phyloP scores from a whole-genome alignment of 1,139 yeast genomes.

The Geotrichum citri-aurantii region DNA sequence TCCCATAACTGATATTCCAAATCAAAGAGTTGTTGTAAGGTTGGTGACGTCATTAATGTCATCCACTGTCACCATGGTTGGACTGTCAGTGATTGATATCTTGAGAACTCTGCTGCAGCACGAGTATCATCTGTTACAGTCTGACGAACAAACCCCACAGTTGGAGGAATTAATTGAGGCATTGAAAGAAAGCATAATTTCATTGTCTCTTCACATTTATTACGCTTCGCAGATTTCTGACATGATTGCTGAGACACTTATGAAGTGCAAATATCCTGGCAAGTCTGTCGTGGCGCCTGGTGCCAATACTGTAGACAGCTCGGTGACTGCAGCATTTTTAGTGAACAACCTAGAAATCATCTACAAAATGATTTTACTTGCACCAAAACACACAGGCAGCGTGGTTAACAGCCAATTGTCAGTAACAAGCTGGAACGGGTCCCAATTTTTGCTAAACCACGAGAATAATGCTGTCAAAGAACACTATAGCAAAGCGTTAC shows the following conservation, averaged over 20 bases:
- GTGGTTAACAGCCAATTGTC: constrained; percentile 13
- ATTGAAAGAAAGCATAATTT: constrained; percentile 45
- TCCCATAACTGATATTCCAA: constrained; percentile 32
- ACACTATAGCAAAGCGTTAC: constrained; percentile 28
- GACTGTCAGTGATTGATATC: constrained; percentile 81
- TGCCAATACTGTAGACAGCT: not conserved
- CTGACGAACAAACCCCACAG: constrained; percentile 7
- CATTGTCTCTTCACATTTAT: constrained; percentile 65
- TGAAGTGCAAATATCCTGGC: constrained; percentile 5
- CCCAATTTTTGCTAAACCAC: constrained; percentile 30
- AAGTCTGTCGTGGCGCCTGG: not conserved
- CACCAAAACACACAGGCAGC: not conserved
- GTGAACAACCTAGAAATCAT: constrained; percentile 8
- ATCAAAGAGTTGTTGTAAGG: constrained; percentile 48
- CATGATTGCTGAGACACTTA: constrained; percentile 49
- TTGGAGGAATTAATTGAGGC: constrained; percentile 22
- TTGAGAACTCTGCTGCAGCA: constrained; percentile 63
- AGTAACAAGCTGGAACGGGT: constrained; percentile 33
- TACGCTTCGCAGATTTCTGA: constrained; percentile 79
- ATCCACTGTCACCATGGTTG: constrained; percentile 78
- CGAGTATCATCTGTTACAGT: constrained; percentile 33
- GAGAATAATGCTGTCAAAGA: constrained; percentile 26
- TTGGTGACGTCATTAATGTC: constrained; percentile 64
- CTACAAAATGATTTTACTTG: not conserved
- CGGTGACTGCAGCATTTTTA: not conserved